Conservation (phyloP, 345 rosid genomes). For the Physaria fendleri region DNA sequence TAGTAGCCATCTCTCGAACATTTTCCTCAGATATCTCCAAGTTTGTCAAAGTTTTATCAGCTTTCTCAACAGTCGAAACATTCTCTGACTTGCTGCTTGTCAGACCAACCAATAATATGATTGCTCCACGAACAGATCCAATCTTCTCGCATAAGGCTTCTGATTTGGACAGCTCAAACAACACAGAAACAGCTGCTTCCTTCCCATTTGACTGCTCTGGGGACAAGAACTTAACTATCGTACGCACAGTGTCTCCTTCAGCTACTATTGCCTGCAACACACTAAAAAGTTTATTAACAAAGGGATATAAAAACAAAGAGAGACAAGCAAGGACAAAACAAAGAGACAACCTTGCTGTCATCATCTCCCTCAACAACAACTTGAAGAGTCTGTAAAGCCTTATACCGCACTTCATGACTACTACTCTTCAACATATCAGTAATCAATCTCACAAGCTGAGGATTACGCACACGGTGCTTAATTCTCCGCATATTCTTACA, state of each 20-base stretch:
- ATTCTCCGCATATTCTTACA: constrained; percentile 49
- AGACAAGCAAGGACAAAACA: constrained; percentile 1
- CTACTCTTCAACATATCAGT: constrained; percentile 66
- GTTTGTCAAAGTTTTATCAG: constrained; percentile 70
- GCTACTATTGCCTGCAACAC: constrained; percentile 67
- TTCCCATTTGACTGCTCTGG: constrained; percentile 73
- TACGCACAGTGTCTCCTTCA: constrained; percentile 90
- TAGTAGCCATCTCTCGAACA: constrained; percentile 88
- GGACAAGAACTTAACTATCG: constrained; percentile 72
- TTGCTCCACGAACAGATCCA: constrained; percentile 84
- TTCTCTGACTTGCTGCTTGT: constrained; percentile 86
- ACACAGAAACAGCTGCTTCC: constrained; percentile 79
- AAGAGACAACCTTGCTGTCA: constrained; percentile 65
- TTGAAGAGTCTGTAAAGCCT: constrained; percentile 67
- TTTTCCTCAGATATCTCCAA: constrained; percentile 74
- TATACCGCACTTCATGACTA: constrained; percentile 70
- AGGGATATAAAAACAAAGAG: neutral
- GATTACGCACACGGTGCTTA: constrained; percentile 53
- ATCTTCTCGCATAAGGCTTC: constrained; percentile 82
- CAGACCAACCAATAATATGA: constrained; percentile 85
- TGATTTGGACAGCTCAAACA: constrained; percentile 83
- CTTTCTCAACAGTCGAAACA: constrained; percentile 74
- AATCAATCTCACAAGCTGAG: constrained; percentile 68
- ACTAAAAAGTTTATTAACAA: constrained; percentile 6
- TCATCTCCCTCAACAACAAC: constrained; percentile 73